These are phyloP conservation scores for Xylariomycetidae sp. DNA, from an alignment of 2,329 filamentous ascomycete species.

Conservation along the genomic window DNA sequence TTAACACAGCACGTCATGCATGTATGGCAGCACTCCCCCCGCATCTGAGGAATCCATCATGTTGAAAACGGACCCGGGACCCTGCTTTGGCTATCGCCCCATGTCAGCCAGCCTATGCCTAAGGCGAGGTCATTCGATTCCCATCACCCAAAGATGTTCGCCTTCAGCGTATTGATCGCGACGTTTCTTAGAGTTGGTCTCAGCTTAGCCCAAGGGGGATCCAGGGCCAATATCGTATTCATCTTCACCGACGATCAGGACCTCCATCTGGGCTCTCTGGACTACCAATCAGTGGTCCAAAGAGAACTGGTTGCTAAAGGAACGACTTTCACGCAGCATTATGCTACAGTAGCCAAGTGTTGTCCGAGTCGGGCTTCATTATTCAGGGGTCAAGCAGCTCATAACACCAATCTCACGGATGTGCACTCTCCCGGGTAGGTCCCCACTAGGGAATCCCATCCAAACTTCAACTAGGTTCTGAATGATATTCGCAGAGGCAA, in stretches of 20 bases:
- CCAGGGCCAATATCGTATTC: constrained; percentile 2
- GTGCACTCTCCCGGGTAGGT: constrained; percentile 27
- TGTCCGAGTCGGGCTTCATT: constrained; percentile 17
- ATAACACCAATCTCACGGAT: constrained; percentile 23
- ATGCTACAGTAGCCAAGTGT: constrained; percentile 15
- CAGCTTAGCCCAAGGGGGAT: too few species aligned
- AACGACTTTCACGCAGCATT: constrained; percentile 16
- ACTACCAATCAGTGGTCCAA: constrained; percentile 12
- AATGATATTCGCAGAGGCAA: constrained; percentile 17
- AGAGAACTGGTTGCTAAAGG: constrained; percentile 14
- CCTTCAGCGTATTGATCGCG: too few species aligned
- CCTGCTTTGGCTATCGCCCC: too few species aligned
- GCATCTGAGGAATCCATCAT: too few species aligned
- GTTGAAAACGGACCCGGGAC: too few species aligned
- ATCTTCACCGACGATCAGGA: constrained; percentile 8
- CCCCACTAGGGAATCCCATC: not conserved
- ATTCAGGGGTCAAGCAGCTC: constrained; percentile 15
- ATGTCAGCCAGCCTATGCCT: too few species aligned
- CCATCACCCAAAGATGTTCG: too few species aligned
- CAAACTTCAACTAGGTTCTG: not conserved
- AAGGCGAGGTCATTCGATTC: too few species aligned
- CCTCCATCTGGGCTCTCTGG: constrained; percentile 10
- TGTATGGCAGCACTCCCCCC: too few species aligned
- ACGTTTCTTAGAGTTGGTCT: too few species aligned
- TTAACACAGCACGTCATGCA: too few species aligned